These are phyloP conservation scores for Chytridiales sp. DNA, from an alignment of 371 early-diverging fungal genomes.

Conservation along the genomic window DNA sequence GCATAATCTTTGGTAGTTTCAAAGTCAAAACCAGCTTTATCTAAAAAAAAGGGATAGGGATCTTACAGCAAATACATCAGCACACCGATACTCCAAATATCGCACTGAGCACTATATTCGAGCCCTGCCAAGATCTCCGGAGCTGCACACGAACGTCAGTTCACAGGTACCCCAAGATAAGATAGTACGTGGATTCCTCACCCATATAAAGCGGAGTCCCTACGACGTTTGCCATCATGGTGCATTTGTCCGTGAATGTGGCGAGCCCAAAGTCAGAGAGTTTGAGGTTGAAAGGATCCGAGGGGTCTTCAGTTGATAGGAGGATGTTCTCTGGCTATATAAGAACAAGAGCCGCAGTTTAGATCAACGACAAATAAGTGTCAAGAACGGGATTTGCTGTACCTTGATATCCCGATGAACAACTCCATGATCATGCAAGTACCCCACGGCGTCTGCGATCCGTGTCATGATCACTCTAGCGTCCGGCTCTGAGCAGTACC, in stretches of 20 bases:
- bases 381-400: background rate
- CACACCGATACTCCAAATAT: conserved; percentile 48
- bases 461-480: conserved; percentile 28
- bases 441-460: conserved; percentile 39
- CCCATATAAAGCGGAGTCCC: conserved; percentile 43
- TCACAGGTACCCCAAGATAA: background rate
- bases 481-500: conserved; percentile 28
- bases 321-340: conserved; percentile 39
- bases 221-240: conserved; percentile 45
- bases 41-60: background rate
- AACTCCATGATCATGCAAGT: conserved; percentile 36
- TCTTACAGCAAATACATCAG: conserved; percentile 43
- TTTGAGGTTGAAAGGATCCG: conserved; percentile 38
- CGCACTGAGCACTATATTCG: conserved; percentile 44
- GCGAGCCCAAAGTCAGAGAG: conserved; percentile 48
- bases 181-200: conserved; percentile 1
- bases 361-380: background rate
- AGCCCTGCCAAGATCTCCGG: conserved; percentile 45
- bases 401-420: conserved; percentile 43
- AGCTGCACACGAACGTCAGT: conserved; percentile 18
- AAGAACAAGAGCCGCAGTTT: conserved; percentile 3
- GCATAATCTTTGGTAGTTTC: conserved; percentile 23
- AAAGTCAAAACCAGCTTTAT: background rate
- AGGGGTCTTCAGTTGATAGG: conserved; percentile 20
- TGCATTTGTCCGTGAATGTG: conserved; percentile 35